phyloP scores from a whole-genome alignment of 371 early-diverging fungal genomes.

The Zancudomyces culisetae region DNA sequence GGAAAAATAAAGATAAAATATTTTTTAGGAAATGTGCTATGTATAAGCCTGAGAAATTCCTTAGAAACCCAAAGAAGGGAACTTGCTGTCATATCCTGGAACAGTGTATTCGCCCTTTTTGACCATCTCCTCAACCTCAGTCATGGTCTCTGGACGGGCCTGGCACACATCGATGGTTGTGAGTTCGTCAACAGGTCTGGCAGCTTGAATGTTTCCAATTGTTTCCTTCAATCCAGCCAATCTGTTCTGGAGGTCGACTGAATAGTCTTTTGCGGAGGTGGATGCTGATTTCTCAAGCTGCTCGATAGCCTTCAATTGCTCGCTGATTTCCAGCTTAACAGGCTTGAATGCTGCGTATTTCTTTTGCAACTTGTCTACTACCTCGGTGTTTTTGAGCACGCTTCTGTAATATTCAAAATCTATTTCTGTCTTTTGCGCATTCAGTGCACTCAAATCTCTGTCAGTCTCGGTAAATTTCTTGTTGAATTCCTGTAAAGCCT shows the following conservation, averaged over 20 bases:
- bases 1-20: too few species aligned
- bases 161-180: conserved; percentile 89
- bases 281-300: conserved; percentile 81
- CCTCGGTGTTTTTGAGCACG: conserved; percentile 68
- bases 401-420: conserved; percentile 77
- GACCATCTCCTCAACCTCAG: conserved; percentile 70
- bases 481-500: conserved; percentile 73
- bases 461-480: conserved; percentile 85
- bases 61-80: too few species aligned
- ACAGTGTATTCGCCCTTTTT: conserved; percentile 80
- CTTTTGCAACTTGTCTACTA: conserved; percentile 80
- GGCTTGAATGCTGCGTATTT: conserved; percentile 48
- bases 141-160: conserved; percentile 79
- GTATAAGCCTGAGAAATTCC: too few species aligned
- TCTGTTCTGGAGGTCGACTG: conserved; percentile 63
- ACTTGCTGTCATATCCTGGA: conserved; percentile 88
- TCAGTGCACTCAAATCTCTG: conserved; percentile 55
- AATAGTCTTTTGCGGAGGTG: conserved; percentile 67
- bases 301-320: conserved; percentile 71
- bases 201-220: conserved; percentile 76
- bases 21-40: too few species aligned
- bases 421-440: conserved; percentile 59
- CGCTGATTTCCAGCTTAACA: conserved; percentile 59
- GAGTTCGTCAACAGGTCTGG: conserved; percentile 84
- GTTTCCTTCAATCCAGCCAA: conserved; percentile 75